Evolutionary conservation across 1,139 yeast species (phyloP), one percentile per base, ranked within the genome.

Genomic region (Yamadazyma sp.): DNA sequence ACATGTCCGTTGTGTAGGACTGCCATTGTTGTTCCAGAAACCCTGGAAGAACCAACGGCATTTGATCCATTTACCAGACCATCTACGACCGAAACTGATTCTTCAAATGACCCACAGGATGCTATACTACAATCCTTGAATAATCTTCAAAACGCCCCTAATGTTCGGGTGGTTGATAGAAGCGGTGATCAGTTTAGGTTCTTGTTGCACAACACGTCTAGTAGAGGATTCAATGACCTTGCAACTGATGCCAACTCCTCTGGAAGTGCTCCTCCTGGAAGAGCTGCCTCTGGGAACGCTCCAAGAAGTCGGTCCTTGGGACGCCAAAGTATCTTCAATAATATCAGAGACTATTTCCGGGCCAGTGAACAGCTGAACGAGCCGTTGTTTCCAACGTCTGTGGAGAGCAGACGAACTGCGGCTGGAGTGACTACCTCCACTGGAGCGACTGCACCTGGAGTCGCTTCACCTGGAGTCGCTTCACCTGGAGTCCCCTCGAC

Each of bases 1-100:
- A 78, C 87, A 1, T 88, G 97, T 57, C 97, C 97, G 0, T 64
- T 87, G 39, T 88, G 97, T 54, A 76, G 96, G 42, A 64, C 64
- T 20, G 67, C 74, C 2, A 76, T 73, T 6, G 46, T 43, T 11
- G 25, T 40, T 4, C 34, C 29, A 6, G 40, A 35, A 18, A 29
- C 31, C 13, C 13, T 38, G 15, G 24, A 26, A 16, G 28, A 35
- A 33, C 1, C 37, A 6, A 7, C 27, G 5, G 7, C 16, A 9
- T 25, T 13, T 27, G 25, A 23, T 31, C 17, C 29, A 23, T 17
- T 26, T 29, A 15, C 22, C 6, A n/a, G 23, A 9, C 11, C 37
- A 29, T 33, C 33, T 21, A 45, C 17, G 6, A 8, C 27, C 3
- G 14, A 20, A 5, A n/a, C 23, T 20, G 33, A 31, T 4, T n/a